These are phyloP conservation scores for Penicillium salamii DNA, from an alignment of 495 filamentous ascomycete species.

Conservation along the genomic window DNA sequence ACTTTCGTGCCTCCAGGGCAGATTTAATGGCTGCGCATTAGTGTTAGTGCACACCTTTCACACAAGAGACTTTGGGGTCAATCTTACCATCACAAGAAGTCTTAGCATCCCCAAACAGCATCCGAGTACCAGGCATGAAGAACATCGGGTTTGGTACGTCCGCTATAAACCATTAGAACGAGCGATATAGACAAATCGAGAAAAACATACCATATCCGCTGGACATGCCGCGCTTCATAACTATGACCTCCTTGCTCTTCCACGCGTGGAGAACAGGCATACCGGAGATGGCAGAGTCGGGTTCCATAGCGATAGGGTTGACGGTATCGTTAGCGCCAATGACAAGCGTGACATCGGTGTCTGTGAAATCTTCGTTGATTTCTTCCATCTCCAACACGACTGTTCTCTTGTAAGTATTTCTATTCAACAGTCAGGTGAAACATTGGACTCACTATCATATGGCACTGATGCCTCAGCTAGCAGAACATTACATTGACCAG, in stretches of 20 bases:
- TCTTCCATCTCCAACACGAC: slow-evolving; percentile 85
- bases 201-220: slow-evolving; percentile 67
- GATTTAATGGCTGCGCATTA: slow-evolving; percentile 36
- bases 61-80: too few relatives aligned
- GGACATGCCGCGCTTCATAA: slow-evolving; percentile 82
- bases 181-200: neutral
- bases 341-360: slow-evolving; percentile 79
- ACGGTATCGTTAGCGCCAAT: slow-evolving; percentile 87
- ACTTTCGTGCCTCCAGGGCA: slow-evolving; percentile 38
- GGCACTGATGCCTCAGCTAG: slow-evolving; percentile 78
- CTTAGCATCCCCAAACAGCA: slow-evolving; percentile 84
- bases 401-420: slow-evolving; percentile 19
- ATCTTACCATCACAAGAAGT: slow-evolving; percentile 65
- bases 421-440: neutral
- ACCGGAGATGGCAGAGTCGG: slow-evolving; percentile 73
- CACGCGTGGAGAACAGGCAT: slow-evolving; percentile 85
- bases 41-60: neutral
- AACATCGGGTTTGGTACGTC: slow-evolving; percentile 89
- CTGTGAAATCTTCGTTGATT: slow-evolving; percentile 81
- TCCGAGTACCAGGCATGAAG: slow-evolving; percentile 77
- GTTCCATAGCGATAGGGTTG: slow-evolving; percentile 78
- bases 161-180: slow-evolving; percentile 36
- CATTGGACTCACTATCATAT: slow-evolving; percentile 58
- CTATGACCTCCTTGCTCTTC: slow-evolving; percentile 86
- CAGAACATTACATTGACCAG: slow-evolving; percentile 81